Conservation (phyloP, 108 stramenopile genomes). For the Conticribra guillardii region DNA sequence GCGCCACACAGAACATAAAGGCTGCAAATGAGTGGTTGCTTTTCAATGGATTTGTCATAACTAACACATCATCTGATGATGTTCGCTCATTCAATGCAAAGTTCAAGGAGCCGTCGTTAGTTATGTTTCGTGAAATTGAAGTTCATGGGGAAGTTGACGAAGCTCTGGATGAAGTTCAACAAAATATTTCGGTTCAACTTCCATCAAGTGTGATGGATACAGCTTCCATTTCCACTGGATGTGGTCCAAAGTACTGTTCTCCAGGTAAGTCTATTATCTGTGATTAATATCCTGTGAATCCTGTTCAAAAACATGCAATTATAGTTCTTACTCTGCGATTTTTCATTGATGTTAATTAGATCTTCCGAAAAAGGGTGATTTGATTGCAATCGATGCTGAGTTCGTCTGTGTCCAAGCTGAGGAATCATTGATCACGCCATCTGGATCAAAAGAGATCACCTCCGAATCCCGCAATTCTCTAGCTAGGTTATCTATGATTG, state of each 20-base stretch:
- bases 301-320: too few relatives aligned
- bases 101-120: constrained; percentile 76
- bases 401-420: constrained; percentile 89
- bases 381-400: constrained; percentile 92
- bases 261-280: constrained; percentile 20
- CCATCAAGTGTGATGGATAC: constrained; percentile 65
- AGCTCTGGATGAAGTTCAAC: neutral
- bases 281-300: too few relatives aligned
- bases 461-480: constrained; percentile 84
- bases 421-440: constrained; percentile 66
- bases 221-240: constrained; percentile 54
- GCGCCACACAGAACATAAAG: neutral
- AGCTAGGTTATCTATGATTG: constrained; percentile 88
- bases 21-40: constrained; percentile 69
- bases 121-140: constrained; percentile 36
- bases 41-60: constrained; percentile 80
- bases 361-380: constrained; percentile 65
- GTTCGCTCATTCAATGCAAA: constrained; percentile 74
- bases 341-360: constrained; percentile 3
- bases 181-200: constrained; percentile 16
- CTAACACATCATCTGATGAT: constrained; percentile 63
- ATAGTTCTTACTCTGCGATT: neutral
- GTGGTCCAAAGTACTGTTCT: constrained; percentile 18
- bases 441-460: constrained; percentile 80
- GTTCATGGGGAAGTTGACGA: too few relatives aligned